Evolutionary conservation across 169 alveolate species (phyloP), one percentile per base, ranked within the genome.

Genomic region (Plasmodium reichenowi): DNA sequence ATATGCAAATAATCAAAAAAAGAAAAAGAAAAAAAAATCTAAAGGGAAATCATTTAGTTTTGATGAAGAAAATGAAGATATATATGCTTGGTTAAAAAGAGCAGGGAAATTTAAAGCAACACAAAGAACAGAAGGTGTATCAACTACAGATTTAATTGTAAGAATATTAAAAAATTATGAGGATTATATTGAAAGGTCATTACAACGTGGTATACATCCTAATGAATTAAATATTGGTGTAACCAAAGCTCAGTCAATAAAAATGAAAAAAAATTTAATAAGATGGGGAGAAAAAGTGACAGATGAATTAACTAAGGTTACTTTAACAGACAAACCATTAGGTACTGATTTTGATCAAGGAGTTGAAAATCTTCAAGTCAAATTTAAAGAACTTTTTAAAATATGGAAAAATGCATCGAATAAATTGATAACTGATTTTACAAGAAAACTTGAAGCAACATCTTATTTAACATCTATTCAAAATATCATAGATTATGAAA

Each of bases 111-210:
- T 97, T 80, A 93, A 92, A 71, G 95, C 98, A 7, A 96, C 98
- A 4, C 95, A 95, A 66, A 90, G 99, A 75, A 98, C 99, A 12
- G 97, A 95, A 38, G 99, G 99, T 0, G 98, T 98, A 26, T 97
- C 99, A 20, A 98, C 99, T 17, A 96, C 99, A 22, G 99, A 97
- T 72, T 62, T 98, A 64, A 96, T 98, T 74, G 93, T 97, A 52
- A 92, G 99, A 48, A 97, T 98, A 29, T 94, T 98, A 24, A 96
- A 95, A 71, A 98, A 98, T 74, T 98, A 98, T 91, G 99, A 98
- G 72, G 96, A 95, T 72, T 98, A 98, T 90, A 95, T 98, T 4
- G 96, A 95, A 78, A 89, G 99, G 83, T 96, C 98, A 12, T 92
- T 98, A 6, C 95, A 96, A 72, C 93, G 99, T 74, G 99, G 99